A percentile compares a stretch with the other conserved stretches of the same genome.
Evolutionary conservation across 495 filamentous ascomycete genomes (phyloP).

Genomic region (Aspergillus haitiensis): DNA sequence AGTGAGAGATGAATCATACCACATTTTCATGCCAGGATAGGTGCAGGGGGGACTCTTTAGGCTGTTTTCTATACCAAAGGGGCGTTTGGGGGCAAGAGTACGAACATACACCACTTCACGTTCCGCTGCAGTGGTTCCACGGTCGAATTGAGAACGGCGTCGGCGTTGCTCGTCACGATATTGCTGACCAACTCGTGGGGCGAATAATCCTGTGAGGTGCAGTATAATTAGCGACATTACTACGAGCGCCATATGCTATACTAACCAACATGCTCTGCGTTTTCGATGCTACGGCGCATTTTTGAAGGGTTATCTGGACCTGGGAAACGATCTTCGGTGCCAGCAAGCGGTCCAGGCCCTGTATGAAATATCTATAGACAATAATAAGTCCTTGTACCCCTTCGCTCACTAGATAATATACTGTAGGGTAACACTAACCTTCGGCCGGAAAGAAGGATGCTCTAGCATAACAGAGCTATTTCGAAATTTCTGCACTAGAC

Average conservation of each 20-base stretch:
- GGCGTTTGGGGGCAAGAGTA: slow-evolving; percentile 24
- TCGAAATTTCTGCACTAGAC: slow-evolving; percentile 88
- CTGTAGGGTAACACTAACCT: slow-evolving; percentile 50
- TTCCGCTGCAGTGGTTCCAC: slow-evolving; percentile 49
- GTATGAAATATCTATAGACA: slow-evolving; percentile 48
- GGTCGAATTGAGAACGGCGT: slow-evolving; percentile 74
- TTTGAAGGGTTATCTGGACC: slow-evolving; percentile 79
- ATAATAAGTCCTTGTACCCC: background rate
- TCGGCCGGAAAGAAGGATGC: slow-evolving; percentile 75
- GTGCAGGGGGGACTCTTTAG: slow-evolving; percentile 32
- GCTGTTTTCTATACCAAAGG: slow-evolving; percentile 20
- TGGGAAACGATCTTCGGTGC: slow-evolving; percentile 70
- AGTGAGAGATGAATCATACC: slow-evolving; percentile 23
- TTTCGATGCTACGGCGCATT: slow-evolving; percentile 79
- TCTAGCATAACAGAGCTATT: slow-evolving; percentile 96
- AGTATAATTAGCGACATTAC: slow-evolving; percentile 5
- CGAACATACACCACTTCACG: slow-evolving; percentile 32
- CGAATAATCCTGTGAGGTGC: slow-evolving; percentile 57
- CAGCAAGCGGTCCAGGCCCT: slow-evolving; percentile 44
- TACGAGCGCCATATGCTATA: slow-evolving; percentile 18
- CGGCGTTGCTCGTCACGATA: slow-evolving; percentile 74
- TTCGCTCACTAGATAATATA: background rate
- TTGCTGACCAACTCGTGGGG: slow-evolving; percentile 69
- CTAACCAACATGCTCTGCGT: slow-evolving; percentile 81
- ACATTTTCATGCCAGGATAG: slow-evolving; percentile 31